These are phyloP conservation scores for Aureobasidium sp. DNA, from an alignment of 2,329 filamentous ascomycete species.

Conservation along the genomic window DNA sequence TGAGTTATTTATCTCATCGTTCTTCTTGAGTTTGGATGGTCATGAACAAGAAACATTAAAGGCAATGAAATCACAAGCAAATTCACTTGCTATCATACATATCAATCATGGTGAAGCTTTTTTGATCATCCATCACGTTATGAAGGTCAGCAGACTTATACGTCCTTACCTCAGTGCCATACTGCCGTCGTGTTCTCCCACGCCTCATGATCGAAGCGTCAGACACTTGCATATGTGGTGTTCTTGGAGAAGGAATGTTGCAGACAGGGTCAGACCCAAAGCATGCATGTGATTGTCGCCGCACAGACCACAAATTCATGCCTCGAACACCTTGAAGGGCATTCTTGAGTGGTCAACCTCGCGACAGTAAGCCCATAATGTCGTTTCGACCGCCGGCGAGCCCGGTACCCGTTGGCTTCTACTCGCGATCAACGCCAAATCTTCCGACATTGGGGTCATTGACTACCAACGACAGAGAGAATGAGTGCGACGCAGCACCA, in stretches of 20 bases:
- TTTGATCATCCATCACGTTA: neutral
- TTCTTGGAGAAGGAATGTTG: neutral
- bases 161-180: no score
- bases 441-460: constrained; percentile 32
- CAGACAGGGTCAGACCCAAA: neutral
- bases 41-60: neutral
- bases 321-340: constrained; percentile 7
- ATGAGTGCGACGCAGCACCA: constrained; percentile 25
- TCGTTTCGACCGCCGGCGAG: constrained; percentile 39
- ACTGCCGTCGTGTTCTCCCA: neutral
- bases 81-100: neutral
- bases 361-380: constrained; percentile 24
- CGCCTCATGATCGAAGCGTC: neutral
- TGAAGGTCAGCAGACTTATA: no score
- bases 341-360: neutral
- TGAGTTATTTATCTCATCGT: neutral
- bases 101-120: neutral
- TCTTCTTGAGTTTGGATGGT: neutral
- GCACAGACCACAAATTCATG: neutral
- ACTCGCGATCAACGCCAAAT: constrained; percentile 43
- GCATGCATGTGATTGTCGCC: neutral
- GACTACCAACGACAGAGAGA: constrained; percentile 24
- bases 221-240: neutral
- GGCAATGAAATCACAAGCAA: neutral
- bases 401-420: constrained; percentile 32